Conservation (phyloP, 257 asterid genomes). For the Schizonepeta tenuifolia region DNA sequence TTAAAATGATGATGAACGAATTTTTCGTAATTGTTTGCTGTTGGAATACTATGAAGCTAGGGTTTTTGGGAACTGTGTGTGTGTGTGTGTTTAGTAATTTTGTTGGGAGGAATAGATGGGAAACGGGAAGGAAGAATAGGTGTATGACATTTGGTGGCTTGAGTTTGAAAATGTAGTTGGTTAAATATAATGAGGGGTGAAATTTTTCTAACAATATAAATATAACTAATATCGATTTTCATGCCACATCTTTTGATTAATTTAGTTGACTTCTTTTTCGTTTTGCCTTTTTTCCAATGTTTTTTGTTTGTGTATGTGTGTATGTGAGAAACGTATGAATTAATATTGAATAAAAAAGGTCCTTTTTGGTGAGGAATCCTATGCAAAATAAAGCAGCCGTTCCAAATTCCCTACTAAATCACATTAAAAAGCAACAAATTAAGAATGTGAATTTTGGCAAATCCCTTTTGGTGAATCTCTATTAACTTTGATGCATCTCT, state of each 20-base stretch:
- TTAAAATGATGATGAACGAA: neutral
- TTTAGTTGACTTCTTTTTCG: conserved; percentile 34
- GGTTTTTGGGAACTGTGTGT: neutral
- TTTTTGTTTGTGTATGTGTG: neutral
- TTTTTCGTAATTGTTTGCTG: neutral
- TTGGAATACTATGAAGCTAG: neutral
- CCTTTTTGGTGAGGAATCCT: conserved; percentile 70
- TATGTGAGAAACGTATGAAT: conserved; percentile 10
- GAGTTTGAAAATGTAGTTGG: conserved; percentile 32
- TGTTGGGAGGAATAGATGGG: conserved; percentile 17
- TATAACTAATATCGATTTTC: conserved; percentile 35
- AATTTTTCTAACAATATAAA: neutral
- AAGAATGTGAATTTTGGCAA: conserved; percentile 10
- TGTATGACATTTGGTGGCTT: conserved; percentile 17
- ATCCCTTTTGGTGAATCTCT: conserved; percentile 34
- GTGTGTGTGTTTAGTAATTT: neutral
- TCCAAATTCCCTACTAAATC: conserved; percentile 23
- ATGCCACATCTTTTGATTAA: conserved; percentile 28
- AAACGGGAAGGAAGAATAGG: neutral
- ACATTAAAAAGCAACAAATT: neutral
- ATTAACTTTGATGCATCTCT: conserved; percentile 30
- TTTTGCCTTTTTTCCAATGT: conserved; percentile 36
- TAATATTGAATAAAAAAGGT: conserved; percentile 8
- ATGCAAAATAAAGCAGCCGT: conserved; percentile 51
- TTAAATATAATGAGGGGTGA: conserved; percentile 30